Conservation (phyloP, 768 basidiomycete species). For the Piloderma croceum region DNA sequence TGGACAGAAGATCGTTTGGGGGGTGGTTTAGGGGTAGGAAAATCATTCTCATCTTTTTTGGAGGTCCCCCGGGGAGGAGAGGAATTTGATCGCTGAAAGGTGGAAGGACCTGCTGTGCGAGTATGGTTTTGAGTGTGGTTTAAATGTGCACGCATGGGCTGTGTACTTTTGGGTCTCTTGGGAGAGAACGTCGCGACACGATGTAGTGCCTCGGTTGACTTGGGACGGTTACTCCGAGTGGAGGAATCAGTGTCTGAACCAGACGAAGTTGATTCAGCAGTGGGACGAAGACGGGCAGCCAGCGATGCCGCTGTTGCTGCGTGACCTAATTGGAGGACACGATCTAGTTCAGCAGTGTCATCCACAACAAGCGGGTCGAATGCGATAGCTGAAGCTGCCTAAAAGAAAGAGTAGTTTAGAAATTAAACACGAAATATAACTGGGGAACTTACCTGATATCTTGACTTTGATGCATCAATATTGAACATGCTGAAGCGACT, state of each 20-base stretch:
- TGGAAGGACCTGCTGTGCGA: slow-evolving; percentile 4
- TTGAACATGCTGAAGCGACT: slow-evolving; percentile 57
- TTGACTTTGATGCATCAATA: slow-evolving; percentile 45
- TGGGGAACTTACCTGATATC: slow-evolving; percentile 37
- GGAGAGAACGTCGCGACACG: slow-evolving; percentile 71
- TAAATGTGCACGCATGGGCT: slow-evolving; percentile 7
- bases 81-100: background rate
- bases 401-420: slow-evolving; percentile 3
- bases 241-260: slow-evolving; percentile 45
- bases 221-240: slow-evolving; percentile 47
- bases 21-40: slow-evolving; percentile 32
- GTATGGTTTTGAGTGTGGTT: slow-evolving; percentile 2
- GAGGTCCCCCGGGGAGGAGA: background rate
- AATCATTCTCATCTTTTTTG: background rate
- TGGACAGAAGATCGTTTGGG: slow-evolving; percentile 22
- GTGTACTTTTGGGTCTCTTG: slow-evolving; percentile 57
- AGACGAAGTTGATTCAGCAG: slow-evolving; percentile 36
- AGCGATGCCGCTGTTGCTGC: slow-evolving; percentile 27
- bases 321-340: slow-evolving; percentile 47
- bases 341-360: slow-evolving; percentile 56
- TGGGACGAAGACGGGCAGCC: slow-evolving; percentile 41
- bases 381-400: slow-evolving; percentile 32
- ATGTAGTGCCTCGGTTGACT: slow-evolving; percentile 64
- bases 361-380: slow-evolving; percentile 58
- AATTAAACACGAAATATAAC: slow-evolving; percentile 6